These are phyloP conservation scores for Periconia sp. DNA, from an alignment of 2,329 filamentous ascomycete genomes.

Conservation along the genomic window DNA sequence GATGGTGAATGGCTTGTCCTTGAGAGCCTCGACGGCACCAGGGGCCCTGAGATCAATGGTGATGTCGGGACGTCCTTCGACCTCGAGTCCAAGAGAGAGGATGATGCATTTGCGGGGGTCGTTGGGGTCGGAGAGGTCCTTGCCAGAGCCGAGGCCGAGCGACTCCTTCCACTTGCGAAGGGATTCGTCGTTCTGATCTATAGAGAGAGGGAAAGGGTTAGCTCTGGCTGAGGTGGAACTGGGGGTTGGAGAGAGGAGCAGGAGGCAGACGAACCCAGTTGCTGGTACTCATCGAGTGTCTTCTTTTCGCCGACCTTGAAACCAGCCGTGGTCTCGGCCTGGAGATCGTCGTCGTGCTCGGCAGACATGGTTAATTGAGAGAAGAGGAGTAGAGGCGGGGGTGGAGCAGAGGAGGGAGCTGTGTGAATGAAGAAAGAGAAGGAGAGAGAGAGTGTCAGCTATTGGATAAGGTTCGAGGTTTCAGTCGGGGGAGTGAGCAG, in stretches of 20 bases:
- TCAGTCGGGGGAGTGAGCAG: conserved; percentile 3
- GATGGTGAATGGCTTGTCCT: conserved; percentile 93
- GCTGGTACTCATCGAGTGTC: conserved; percentile 89
- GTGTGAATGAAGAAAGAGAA: background rate
- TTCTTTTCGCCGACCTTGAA: conserved; percentile 99
- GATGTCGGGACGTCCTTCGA: conserved; percentile 79
- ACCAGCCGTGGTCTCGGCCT: conserved; percentile 85
- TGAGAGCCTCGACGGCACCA: conserved; percentile 74
- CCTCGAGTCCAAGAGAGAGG: conserved; percentile 83
- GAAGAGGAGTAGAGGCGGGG: conserved; percentile 4
- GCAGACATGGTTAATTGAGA: conserved; percentile 28
- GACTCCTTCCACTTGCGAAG: conserved; percentile 98
- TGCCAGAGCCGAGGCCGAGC: conserved; percentile 74
- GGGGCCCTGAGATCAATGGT: conserved; percentile 81
- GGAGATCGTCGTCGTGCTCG: conserved; percentile 71
- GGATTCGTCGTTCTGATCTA: conserved; percentile 80
- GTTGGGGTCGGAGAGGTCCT: conserved; percentile 55
- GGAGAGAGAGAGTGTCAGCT: background rate
- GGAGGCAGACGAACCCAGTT: conserved; percentile 71
- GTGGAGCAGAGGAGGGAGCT: conserved; percentile 2
- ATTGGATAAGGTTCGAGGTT: background rate
- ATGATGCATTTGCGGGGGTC: conserved; percentile 94
- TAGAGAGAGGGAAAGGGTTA: background rate
- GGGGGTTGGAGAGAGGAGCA: background rate
- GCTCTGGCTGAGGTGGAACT: background rate